Evolutionary conservation across 2,329 filamentous ascomycete genomes (phyloP).

Genomic region (Exophiala dermatitidis): DNA sequence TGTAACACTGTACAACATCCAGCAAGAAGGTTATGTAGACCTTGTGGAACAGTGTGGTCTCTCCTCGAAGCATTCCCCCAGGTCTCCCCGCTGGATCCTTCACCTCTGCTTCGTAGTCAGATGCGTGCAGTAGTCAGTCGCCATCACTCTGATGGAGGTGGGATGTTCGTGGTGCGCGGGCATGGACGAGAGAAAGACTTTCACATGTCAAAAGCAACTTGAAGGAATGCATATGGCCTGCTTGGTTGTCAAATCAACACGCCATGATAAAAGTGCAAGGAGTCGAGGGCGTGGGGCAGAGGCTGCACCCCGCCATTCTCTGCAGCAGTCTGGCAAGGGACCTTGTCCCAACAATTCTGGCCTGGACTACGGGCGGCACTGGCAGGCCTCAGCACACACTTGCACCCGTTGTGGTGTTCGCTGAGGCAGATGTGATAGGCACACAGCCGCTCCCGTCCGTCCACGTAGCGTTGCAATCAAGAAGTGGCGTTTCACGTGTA

Average conservation of each 20-base stretch:
- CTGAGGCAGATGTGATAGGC: too few relatives aligned
- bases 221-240: background rate
- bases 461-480: too few relatives aligned
- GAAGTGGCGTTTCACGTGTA: background rate
- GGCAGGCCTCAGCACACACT: background rate
- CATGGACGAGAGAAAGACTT: background rate
- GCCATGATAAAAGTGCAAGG: background rate
- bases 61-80: too few relatives aligned
- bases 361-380: background rate
- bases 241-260: background rate
- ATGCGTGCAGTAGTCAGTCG: background rate
- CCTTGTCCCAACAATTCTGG: background rate
- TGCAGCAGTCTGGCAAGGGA: background rate
- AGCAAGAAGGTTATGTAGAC: too few relatives aligned
- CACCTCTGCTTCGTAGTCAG: background rate
- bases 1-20: too few relatives aligned
- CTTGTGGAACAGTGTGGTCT: too few relatives aligned
- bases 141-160: background rate
- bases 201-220: background rate
- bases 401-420: too few relatives aligned
- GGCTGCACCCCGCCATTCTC: slow-evolving; percentile 1
- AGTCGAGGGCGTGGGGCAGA: background rate
- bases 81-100: too few relatives aligned
- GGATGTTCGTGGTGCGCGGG: background rate
- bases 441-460: too few relatives aligned